phyloP scores from a whole-genome alignment of 1,284 basidiomycete genomes.

The Coriolopsis trogii region DNA sequence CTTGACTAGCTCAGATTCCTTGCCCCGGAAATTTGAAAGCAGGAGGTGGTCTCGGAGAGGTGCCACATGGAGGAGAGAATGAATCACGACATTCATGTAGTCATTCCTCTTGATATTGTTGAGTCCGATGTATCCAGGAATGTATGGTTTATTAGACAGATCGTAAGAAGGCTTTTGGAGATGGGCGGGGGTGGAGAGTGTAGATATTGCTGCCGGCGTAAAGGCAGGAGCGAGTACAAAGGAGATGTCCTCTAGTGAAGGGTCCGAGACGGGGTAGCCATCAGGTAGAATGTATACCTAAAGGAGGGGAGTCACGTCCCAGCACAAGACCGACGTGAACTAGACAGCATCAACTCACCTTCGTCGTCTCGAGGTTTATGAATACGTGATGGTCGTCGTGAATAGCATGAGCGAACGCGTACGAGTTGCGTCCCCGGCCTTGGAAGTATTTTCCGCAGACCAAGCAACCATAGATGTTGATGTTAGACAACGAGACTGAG shows the following conservation, averaged over 20 bases:
- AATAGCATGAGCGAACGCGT: constrained; percentile 96
- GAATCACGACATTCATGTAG: constrained; percentile 97
- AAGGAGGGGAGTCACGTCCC: constrained; percentile 16
- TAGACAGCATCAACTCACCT: constrained; percentile 56
- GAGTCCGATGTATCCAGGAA: constrained; percentile 93
- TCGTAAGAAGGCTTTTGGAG: constrained; percentile 84
- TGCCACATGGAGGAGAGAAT: constrained; percentile 89
- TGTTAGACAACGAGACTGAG: constrained; percentile 94
- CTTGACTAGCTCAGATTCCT: constrained; percentile 85
- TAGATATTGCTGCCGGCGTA: constrained; percentile 51
- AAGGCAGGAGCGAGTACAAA: constrained; percentile 90
- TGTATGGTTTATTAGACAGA: constrained; percentile 78
- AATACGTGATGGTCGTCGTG: constrained; percentile 98
- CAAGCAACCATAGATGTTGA: constrained; percentile 97
- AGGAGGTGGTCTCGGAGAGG: constrained; percentile 90
- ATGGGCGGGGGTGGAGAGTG: constrained; percentile 60
- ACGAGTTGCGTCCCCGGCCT: constrained; percentile 90
- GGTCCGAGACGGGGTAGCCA: constrained; percentile 94
- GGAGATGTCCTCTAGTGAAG: constrained; percentile 93
- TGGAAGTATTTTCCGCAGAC: constrained; percentile 99
- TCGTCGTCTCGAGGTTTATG: constrained; percentile 92
- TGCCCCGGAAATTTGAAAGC: constrained; percentile 70
- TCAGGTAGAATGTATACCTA: constrained; percentile 99
- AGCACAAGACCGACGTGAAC: background rate
- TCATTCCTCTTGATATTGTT: constrained; percentile 98